Evolutionary conservation across 768 basidiomycete species (phyloP).

Genomic region (Sporobolomyces roseus): DNA sequence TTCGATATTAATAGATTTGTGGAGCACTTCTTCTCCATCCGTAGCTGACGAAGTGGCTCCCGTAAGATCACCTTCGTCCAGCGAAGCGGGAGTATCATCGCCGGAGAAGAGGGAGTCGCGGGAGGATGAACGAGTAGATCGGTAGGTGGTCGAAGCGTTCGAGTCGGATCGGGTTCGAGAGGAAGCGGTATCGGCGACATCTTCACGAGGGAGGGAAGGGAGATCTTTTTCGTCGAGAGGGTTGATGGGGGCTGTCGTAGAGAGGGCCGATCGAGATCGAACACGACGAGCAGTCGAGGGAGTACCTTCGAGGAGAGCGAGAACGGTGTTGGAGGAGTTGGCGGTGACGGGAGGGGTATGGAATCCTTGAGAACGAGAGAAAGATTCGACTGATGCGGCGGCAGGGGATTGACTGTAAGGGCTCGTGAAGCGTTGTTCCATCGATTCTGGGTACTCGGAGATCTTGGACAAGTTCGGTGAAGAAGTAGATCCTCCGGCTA

Average conservation of each 20-base stretch:
- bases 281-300: neutral
- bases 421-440: neutral
- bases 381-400: neutral
- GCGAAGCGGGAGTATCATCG: neutral
- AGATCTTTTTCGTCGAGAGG: neutral
- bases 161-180: neutral
- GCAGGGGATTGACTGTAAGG: neutral
- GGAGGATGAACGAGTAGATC: constrained; percentile 2
- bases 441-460: constrained; percentile 23
- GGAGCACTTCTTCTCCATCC: constrained; percentile 3
- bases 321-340: constrained; percentile 1
- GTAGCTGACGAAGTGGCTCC: constrained; percentile 12
- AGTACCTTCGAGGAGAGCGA: constrained; percentile 1
- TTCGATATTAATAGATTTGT: too few species aligned
- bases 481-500: neutral
- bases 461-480: constrained; percentile 30
- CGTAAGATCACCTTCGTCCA: neutral
- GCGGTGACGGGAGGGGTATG: constrained; percentile 7
- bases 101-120: neutral
- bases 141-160: constrained; percentile 6
- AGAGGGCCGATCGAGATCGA: neutral
- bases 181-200: neutral
- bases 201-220: neutral
- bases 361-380: neutral
- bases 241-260: neutral